Evolutionary conservation across 2,329 filamentous ascomycete species (phyloP), one percentile per base, ranked within the genome.

Genomic region (Fusarium pininemorale): DNA sequence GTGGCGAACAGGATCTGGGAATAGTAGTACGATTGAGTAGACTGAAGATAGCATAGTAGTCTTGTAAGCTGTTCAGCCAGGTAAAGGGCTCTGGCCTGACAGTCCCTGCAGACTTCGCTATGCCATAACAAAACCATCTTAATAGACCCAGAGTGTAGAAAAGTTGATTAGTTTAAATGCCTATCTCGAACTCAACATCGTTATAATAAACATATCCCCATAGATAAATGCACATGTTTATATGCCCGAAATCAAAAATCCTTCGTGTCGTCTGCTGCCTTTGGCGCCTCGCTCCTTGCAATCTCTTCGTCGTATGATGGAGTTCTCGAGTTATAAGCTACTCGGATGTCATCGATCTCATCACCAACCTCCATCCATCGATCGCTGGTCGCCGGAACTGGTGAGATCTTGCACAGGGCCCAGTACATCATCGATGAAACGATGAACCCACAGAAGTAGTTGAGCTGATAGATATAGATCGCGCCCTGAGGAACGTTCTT

Each of bases 371-470:
- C 94, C 82, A 93, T 88, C 95, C 95, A 98, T 13, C 81, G 85
- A 16, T 92, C 88, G 79, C 93, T 95, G 9, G 88, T 91, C 2
- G 92, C 94, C 0, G 93, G 92, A 1, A 98, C 83, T 0, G 94
- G 94, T 71, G 84, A 93, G 32, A 95, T 39, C 66, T 84, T 88
- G 81, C 92, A 95, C 3, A 97, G 85, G 0, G 81, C 62, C 84
- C 89, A 97, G 83, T 98, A 98, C 13, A 91, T 83, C 1, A 73
- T 79, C 1, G 85, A 85, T 0, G 94, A 89, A 16, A 97, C 88
- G 53, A 94, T 85, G 80, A 97, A 95, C 0, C 95, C 95, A 48
- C 89, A 89, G 81, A 98, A 97, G 85, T 95, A 98, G 82, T 98
- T 98, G 77, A 98, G 79, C 74, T 95, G 93, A 85, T 97, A 98